Conservation (phyloP, 164 flowering plant species). For the Piper longum region DNA sequence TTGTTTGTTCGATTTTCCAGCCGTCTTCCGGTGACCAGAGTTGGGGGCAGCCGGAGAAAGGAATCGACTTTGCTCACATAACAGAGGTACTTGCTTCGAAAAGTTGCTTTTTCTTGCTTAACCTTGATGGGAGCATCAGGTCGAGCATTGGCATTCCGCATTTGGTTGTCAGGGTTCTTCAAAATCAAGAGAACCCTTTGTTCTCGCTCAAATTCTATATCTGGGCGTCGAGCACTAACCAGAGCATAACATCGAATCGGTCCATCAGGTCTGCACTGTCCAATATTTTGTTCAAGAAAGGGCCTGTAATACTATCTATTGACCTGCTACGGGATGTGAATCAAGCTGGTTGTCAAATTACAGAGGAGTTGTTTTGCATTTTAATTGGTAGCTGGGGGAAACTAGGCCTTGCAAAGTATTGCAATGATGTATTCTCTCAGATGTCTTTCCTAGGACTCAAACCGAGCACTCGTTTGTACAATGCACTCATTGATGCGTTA, state of each 20-base stretch:
- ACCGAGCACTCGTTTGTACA: slow-evolving; percentile 74
- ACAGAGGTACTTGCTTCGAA: slow-evolving; percentile 37
- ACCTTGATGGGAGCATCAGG: slow-evolving; percentile 32
- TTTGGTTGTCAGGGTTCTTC: slow-evolving; percentile 40
- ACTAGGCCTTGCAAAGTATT: slow-evolving; percentile 76
- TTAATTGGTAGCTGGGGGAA: slow-evolving; percentile 91
- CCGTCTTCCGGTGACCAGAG: slow-evolving; percentile 2
- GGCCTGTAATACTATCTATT: slow-evolving; percentile 63
- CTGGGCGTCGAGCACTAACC: slow-evolving; percentile 49
- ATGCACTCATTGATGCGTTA: slow-evolving; percentile 77
- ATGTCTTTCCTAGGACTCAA: slow-evolving; percentile 57
- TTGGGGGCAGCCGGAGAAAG: not conserved
- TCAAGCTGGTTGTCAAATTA: slow-evolving; percentile 31
- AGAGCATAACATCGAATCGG: slow-evolving; percentile 26
- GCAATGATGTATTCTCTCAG: slow-evolving; percentile 70
- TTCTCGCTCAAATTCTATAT: slow-evolving; percentile 45
- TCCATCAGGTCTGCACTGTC: slow-evolving; percentile 36
- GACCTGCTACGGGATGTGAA: slow-evolving; percentile 51
- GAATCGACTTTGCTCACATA: slow-evolving; percentile 36
- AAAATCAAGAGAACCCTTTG: slow-evolving; percentile 58
- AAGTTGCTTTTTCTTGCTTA: slow-evolving; percentile 66
- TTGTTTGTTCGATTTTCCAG: not conserved
- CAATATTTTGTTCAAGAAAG: slow-evolving; percentile 42
- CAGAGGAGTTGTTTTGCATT: slow-evolving; percentile 55
- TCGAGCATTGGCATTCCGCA: slow-evolving; percentile 28